Evolutionary conservation across 352 stramenopile species (phyloP), one percentile per base, ranked within the genome.

Genomic region (Phytophthora ramorum): DNA sequence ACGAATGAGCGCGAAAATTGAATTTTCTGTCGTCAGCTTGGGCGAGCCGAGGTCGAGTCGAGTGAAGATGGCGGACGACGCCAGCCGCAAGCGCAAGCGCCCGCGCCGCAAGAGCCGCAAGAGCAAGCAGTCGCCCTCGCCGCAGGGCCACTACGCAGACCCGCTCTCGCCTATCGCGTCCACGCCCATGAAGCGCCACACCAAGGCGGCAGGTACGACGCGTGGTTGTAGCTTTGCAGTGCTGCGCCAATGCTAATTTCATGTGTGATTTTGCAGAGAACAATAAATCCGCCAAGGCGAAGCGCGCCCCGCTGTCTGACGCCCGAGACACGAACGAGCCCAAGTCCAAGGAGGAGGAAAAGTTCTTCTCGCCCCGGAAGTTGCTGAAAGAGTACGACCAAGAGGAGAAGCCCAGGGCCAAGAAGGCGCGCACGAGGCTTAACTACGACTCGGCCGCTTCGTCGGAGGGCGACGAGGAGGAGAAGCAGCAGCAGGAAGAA

Each of bases 111-210:
- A 73, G 50, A 58, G 68, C 49, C 57, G 60, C 65, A 66, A 72
- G 53, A 26, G 40, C 43, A 72, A 73, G 48, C 41, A 59, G 52
- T 22, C 37, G 16, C 41, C 26, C 41, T 63, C 54, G 26, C 51
- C 47, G 16, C 64, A 61, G 58, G 87, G 87, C 4, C 76, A 92
- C 71, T 96, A 96, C 47, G 85, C 84, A 1, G 85, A 96, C 63
- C 85, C 84, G 24, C 69, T 81, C 45, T 96, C 87, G 19, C 87
- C 87, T 32, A 96, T 96, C 58, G 85, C 87, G 32, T 96, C 87
- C 9, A 94, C 87, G 52, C 87, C 87, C 19, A 79, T 96, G 70
- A 94, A 96, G 78, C 76, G 81, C 7, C 83, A 77, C 48, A 80
- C 76, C 28, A 79, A 85, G 40, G 60, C 64, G 26, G 60, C 66